These are phyloP conservation scores for Posidonia oceanica DNA, from an alignment of 116 monocot genomes.

Conservation along the genomic window DNA sequence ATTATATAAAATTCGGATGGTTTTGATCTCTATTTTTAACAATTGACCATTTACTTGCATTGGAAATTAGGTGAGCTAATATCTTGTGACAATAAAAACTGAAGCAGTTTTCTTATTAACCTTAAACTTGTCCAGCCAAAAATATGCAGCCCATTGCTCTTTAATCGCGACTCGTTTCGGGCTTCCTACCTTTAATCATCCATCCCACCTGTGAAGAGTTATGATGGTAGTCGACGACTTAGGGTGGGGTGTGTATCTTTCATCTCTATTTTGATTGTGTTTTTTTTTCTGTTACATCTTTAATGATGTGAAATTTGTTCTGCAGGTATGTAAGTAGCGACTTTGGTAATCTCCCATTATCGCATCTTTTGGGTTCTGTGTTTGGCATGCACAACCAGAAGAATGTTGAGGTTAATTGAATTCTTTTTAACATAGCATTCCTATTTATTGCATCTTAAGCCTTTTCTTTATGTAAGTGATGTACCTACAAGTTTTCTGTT, in stretches of 20 bases:
- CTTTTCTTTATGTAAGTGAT: constrained; percentile 1
- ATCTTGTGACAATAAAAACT: background rate
- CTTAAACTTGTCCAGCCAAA: constrained; percentile 30
- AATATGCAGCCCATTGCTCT: constrained; percentile 87
- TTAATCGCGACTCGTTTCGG: constrained; percentile 79
- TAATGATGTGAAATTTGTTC: constrained; percentile 3
- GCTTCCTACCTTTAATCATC: constrained; percentile 61
- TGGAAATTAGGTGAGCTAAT: constrained; percentile 76
- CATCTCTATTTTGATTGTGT: background rate
- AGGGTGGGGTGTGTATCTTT: no score
- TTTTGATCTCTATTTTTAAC: no score
- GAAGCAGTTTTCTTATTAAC: background rate
- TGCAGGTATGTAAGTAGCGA: constrained; percentile 96
- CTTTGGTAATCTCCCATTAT: constrained; percentile 94
- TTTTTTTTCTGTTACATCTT: background rate
- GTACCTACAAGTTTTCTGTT: constrained; percentile 52
- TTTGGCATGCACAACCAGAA: constrained; percentile 91
- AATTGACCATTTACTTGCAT: constrained; percentile 76
- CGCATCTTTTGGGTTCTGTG: constrained; percentile 95
- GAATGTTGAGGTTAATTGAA: constrained; percentile 60
- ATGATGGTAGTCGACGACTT: constrained; percentile 46
- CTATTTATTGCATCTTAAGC: background rate
- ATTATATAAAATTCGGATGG: no score
- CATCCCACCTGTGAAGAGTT: constrained; percentile 59
- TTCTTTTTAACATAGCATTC: no score